A percentile compares a stretch with the other conserved stretches of the same genome.
Evolutionary conservation across 2,329 filamentous ascomycete species (phyloP).

Genomic region (Colletotrichum destructivum): DNA sequence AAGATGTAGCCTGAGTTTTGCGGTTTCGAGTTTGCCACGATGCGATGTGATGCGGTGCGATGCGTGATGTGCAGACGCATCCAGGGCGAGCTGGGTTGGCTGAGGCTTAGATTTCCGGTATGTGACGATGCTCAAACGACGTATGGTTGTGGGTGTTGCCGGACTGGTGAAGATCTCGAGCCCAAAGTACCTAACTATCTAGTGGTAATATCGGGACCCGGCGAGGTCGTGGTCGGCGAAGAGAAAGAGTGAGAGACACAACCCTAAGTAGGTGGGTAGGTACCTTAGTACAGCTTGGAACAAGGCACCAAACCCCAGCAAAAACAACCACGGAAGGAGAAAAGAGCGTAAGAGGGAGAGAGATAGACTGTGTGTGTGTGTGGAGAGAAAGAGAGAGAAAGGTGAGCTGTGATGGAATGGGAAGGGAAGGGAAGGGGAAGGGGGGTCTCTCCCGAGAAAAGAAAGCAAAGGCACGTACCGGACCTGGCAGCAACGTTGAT

Average conservation of each 20-base stretch:
- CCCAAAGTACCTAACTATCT: background rate
- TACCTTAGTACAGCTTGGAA: background rate
- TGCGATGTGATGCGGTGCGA: constrained; percentile 18
- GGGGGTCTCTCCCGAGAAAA: constrained; percentile 22
- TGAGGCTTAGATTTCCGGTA: constrained; percentile 8
- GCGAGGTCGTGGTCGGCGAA: constrained; percentile 23
- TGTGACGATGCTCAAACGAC: background rate
- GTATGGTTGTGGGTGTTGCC: background rate
- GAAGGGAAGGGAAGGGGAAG: constrained; percentile 3
- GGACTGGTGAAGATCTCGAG: constrained; percentile 5
- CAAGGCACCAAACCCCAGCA: background rate
- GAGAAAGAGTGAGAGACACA: constrained; percentile 24
- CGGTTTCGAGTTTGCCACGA: constrained; percentile 2
- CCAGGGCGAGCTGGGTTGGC: constrained; percentile 9
- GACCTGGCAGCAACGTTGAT: constrained; percentile 22
- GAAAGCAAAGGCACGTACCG: constrained; percentile 38
- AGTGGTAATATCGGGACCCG: background rate
- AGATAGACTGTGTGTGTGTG: too few relatives aligned
- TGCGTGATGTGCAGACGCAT: constrained; percentile 19
- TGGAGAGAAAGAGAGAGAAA: too few relatives aligned
- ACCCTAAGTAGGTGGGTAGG: constrained; percentile 3
- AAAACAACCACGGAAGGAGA: constrained; percentile 12
- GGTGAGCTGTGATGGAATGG: background rate
- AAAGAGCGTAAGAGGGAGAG: constrained; percentile 9
- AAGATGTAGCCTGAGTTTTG: constrained; percentile 5